These are phyloP conservation scores for Termitomyces sp. DNA, from an alignment of 768 basidiomycete genomes.

Conservation along the genomic window DNA sequence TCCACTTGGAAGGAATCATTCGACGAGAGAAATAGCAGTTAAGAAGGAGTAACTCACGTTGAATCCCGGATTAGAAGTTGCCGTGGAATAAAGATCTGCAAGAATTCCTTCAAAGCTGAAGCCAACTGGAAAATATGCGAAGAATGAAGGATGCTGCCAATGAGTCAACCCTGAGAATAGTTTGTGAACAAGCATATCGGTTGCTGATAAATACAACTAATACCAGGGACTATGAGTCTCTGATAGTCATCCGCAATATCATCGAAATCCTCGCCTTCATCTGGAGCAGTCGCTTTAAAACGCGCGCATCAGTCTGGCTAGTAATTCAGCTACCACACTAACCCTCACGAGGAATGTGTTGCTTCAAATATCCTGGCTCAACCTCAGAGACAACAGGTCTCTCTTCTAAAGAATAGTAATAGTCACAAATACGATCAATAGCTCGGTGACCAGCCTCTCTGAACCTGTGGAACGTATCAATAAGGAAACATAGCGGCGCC, in stretches of 20 bases:
- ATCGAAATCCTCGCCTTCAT: slow-evolving; percentile 68
- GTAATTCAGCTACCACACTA: no score
- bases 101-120: slow-evolving; percentile 79
- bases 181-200: neutral
- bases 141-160: slow-evolving; percentile 92
- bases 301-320: no score
- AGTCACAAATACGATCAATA: slow-evolving; percentile 88
- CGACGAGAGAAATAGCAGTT: neutral
- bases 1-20: slow-evolving; percentile 60
- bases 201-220: neutral
- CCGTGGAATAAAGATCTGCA: slow-evolving; percentile 76
- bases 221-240: slow-evolving; percentile 81
- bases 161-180: slow-evolving; percentile 68
- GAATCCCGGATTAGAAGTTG: slow-evolving; percentile 80
- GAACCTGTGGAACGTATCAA: slow-evolving; percentile 38
- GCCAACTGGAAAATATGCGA: slow-evolving; percentile 81
- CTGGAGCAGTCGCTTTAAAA: slow-evolving; percentile 46
- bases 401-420: slow-evolving; percentile 64
- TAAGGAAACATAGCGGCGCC: neutral
- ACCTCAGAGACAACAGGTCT: slow-evolving; percentile 68
- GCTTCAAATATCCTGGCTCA: slow-evolving; percentile 79
- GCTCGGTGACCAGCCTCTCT: slow-evolving; percentile 83
- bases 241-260: slow-evolving; percentile 79
- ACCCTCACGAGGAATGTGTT: slow-evolving; percentile 57
- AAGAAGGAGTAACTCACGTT: slow-evolving; percentile 49